Evolutionary conservation across 2,329 filamentous ascomycete species (phyloP), one percentile per base, ranked within the genome.

Genomic region (Xylariaceae sp.): DNA sequence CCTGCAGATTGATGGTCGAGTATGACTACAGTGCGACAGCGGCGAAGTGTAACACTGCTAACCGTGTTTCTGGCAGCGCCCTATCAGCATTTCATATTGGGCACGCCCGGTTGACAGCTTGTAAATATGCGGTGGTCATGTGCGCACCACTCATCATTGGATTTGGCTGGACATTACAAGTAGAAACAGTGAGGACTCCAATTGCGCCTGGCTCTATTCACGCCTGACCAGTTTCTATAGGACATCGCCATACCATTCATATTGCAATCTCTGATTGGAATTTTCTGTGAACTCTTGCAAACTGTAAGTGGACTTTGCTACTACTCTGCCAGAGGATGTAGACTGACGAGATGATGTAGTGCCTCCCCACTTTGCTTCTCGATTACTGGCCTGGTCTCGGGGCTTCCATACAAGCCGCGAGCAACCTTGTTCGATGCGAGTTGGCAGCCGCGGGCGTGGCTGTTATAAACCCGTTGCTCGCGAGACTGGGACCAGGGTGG

Each of bases 341-440:
- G 10, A 36, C 14, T 36, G 33, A 10, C 14, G 33, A 36, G 39
- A 17, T 44, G 13, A 42, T 31, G 28, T 45, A 56, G 48, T 48
- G 46, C 11, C 16, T 51, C 12, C 38, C 38, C 39, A 46, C 46
- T 5, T 22, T 56, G 6, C 47, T 56, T 3, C 38, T 58, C 9
- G 54, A 57, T 38, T 54, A 47, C 5, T 44, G 52, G 11, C 52
- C 41, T 2, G 41, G 47, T 31, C 33, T 40, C 14, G 43, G 48
- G 14, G 48, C 52, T 5, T 50, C 56, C 11, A 55, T 53, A 14
- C 42, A 53, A 16, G 58, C 58, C 10, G 52, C 56, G 16, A 55
- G 51, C 46, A 58, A 60, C 43, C 44, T 60, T 10, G 34, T 54
- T 38, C 47, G 56, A 4, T 55, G 56, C 41, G 58, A 56, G 38